Conservation (phyloP, 2,329 filamentous ascomycete genomes). For the Immersiporthe knoxdaviesiana region DNA sequence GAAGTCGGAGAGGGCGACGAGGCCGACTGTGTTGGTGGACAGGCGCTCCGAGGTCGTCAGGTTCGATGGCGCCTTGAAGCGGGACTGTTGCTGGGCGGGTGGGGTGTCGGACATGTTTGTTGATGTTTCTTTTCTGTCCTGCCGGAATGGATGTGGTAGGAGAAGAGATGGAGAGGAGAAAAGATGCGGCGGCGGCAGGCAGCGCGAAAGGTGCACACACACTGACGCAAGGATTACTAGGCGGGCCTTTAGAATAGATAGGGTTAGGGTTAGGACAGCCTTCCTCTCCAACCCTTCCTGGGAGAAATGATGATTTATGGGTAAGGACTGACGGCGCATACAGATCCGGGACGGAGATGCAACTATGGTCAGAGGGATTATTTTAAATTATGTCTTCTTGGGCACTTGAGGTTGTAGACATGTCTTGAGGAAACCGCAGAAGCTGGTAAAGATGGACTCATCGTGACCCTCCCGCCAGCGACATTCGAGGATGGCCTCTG, state of each 20-base stretch:
- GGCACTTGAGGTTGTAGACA: constrained; percentile 41
- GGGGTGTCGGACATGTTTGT: constrained; percentile 45
- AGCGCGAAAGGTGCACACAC: background rate
- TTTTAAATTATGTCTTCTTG: background rate
- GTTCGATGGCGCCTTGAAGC: constrained; percentile 73
- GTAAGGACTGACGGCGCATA: too few species aligned
- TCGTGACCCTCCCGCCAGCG: constrained; percentile 80
- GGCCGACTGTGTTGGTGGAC: constrained; percentile 84
- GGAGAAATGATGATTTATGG: background rate
- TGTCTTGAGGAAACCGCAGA: constrained; percentile 76
- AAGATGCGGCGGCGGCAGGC: background rate
- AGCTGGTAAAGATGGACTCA: constrained; percentile 78
- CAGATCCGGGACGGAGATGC: background rate
- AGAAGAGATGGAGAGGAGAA: background rate
- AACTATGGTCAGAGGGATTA: background rate
- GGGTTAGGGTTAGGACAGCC: constrained; percentile 6
- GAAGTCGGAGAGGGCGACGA: constrained; percentile 91
- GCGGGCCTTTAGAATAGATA: background rate
- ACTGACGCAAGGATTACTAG: background rate
- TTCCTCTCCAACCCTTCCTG: too few species aligned
- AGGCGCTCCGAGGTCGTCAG: constrained; percentile 79
- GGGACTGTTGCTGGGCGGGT: constrained; percentile 42
- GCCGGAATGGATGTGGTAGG: background rate
- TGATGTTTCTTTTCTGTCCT: background rate
- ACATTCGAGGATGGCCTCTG: constrained; percentile 52